Base-by-base conservation (phyloP, 108 stramenopile genomes). In the Skeletonema menzelii region DNA sequence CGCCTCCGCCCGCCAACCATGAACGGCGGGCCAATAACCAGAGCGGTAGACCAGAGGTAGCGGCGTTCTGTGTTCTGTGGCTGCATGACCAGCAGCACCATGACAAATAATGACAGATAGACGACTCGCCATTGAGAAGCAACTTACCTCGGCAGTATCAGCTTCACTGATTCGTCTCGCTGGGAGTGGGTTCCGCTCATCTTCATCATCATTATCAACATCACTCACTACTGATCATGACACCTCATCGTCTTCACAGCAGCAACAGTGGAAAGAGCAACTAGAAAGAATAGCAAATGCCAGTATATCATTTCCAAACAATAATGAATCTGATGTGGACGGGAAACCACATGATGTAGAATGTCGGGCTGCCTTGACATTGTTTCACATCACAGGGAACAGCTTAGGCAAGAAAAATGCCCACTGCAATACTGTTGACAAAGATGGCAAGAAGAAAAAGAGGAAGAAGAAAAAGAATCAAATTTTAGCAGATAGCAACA, bases 301-400 rank as follows among this genome's bases (percentile, higher is more conserved):
- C 1, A 70, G 69, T n/a, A 58, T 83, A 24, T 79, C 77, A 17
- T 83, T 83, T 59, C 82, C 82, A 32, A 85, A 79, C 76, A 66
- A 56, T 11, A 38, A 35, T 56, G 55, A 31, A 3, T 55, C 67
- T 20, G 11, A 53, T 22, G 22, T 59, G 1, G 49, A 49, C 26
- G 80, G 86, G 2, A 88, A 86, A 53, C 87, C 87, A 8, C 85
- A 87, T 44, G 86, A 91, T 63, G 56, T 86, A 24, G 89, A 88
- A 63, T 53, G 86, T 26, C 85, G 85, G 12, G 63, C 75, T 26
- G 84, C 84, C 5, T 57, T 83, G 5, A 53, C 83, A 0, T 68
- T 91, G 8, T 86, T 83, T 63, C 84, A 88, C 56, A 69, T 67
- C n/a, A 28, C 83, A 4, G n/a, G 58, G 8, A 61, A 26, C 19